Conservation (phyloP, 768 basidiomycete species). For the Epithele typhae region DNA sequence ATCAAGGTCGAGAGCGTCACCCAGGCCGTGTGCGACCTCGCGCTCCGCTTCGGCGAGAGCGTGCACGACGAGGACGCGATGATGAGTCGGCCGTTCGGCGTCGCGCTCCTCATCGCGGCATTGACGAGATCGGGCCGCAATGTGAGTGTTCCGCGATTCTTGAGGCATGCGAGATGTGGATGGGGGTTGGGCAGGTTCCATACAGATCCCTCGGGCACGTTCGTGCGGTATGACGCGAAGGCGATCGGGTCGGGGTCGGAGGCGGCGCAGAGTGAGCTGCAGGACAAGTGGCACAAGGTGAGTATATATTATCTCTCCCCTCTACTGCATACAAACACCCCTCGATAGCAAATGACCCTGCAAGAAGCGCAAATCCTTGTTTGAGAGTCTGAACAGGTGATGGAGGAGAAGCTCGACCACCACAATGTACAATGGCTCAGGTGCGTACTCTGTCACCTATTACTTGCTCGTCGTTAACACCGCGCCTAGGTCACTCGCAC, state of each 20-base stretch:
- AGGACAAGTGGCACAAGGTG: slow-evolving; percentile 96
- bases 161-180: not conserved
- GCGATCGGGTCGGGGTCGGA: slow-evolving; percentile 98
- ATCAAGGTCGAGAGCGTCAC: slow-evolving; percentile 98
- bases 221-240: slow-evolving; percentile 94
- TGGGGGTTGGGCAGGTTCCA: slow-evolving; percentile 61
- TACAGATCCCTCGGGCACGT: slow-evolving; percentile 98
- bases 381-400: slow-evolving; percentile 94
- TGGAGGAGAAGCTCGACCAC: slow-evolving; percentile 99
- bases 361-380: slow-evolving; percentile 84
- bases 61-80: slow-evolving; percentile 98
- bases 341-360: slow-evolving; percentile 82
- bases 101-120: slow-evolving; percentile 94
- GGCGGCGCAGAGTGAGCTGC: slow-evolving; percentile 94
- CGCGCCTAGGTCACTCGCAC: slow-evolving; percentile 64
- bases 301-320: slow-evolving; percentile 7
- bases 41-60: slow-evolving; percentile 96
- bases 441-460: slow-evolving; percentile 38
- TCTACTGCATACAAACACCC: not conserved
- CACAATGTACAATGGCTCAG: slow-evolving; percentile 98
- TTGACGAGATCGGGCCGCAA: slow-evolving; percentile 94
- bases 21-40: slow-evolving; percentile 97
- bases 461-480: not conserved
- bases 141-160: slow-evolving; percentile 50
- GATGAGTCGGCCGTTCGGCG: slow-evolving; percentile 99